phyloP scores from a whole-genome alignment of 2,329 filamentous ascomycete species.

The Grosmannia penicillata region DNA sequence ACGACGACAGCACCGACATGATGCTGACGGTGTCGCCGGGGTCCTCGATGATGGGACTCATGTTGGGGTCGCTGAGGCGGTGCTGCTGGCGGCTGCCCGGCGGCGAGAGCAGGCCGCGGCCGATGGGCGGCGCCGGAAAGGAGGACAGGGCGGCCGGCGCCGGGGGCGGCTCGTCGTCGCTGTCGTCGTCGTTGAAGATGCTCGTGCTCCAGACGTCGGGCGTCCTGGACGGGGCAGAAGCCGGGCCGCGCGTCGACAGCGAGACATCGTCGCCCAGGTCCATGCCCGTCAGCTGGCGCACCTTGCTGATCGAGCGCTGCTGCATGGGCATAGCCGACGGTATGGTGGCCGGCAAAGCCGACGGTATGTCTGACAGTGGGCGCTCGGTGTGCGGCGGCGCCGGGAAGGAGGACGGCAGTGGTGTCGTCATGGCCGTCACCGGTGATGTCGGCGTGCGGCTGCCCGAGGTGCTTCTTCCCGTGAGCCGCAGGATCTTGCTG shows the following conservation, averaged over 20 bases:
- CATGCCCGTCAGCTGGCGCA: slow-evolving; percentile 8
- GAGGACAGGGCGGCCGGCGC: not conserved
- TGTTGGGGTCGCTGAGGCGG: slow-evolving; percentile 3
- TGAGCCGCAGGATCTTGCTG: too few species aligned
- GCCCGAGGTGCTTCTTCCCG: too few species aligned
- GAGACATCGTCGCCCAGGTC: not conserved
- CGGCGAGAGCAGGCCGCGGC: not conserved
- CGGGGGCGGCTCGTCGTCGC: slow-evolving; percentile 2
- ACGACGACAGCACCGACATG: not conserved
- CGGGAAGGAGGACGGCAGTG: too few species aligned
- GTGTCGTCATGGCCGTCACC: too few species aligned
- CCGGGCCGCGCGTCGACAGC: not conserved
- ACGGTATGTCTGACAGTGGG: not conserved
- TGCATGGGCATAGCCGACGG: too few species aligned
- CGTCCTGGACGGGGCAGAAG: not conserved
- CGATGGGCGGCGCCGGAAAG: not conserved
- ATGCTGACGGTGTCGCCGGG: slow-evolving; percentile 2
- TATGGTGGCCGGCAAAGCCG: not conserved
- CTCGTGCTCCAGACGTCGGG: slow-evolving; percentile 7
- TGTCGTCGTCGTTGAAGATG: slow-evolving; percentile 7
- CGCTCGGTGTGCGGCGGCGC: not conserved
- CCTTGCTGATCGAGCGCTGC: slow-evolving; percentile 8
- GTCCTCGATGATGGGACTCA: slow-evolving; percentile 8
- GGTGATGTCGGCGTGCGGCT: too few species aligned
- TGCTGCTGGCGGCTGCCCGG: not conserved